phyloP scores from a whole-genome alignment of 2,329 filamentous ascomycete species.

The Phaeophleospora eucalypticola region DNA sequence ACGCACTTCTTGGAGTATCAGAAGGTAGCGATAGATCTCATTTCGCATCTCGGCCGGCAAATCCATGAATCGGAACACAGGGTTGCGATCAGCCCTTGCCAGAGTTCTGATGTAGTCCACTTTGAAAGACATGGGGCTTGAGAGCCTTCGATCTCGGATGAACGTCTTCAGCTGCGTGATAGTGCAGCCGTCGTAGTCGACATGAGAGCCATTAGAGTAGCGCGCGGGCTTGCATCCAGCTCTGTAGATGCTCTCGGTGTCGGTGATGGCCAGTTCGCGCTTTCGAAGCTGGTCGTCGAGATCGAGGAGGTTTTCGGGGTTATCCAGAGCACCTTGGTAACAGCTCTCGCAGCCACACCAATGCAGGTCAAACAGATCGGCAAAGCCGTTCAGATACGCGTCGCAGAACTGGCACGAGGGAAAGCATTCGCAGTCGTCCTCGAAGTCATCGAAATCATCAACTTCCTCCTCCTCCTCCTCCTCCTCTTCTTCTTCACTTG shows the following conservation, averaged over 20 bases:
- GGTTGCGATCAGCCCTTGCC: constrained; percentile 9
- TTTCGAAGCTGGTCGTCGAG: too few species aligned
- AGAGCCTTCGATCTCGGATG: constrained; percentile 14
- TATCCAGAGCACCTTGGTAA: neutral
- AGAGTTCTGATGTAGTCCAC: constrained; percentile 16
- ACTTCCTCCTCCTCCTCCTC: neutral
- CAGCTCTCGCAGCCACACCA: neutral
- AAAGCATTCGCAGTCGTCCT: neutral
- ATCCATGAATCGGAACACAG: constrained; percentile 21
- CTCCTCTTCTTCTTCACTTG: neutral
- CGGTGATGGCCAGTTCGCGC: neutral
- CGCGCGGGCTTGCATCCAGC: too few species aligned
- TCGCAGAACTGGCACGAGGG: neutral
- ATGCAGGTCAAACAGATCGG: neutral
- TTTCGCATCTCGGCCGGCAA: constrained; percentile 24
- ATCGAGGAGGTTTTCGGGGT: neutral
- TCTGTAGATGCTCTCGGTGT: too few species aligned
- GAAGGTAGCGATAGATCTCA: constrained; percentile 18
- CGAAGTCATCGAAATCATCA: neutral
- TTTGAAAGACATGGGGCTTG: constrained; percentile 21
- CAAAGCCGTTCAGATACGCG: neutral
- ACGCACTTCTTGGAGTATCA: constrained; percentile 8
- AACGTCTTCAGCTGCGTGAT: constrained; percentile 15
- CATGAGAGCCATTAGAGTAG: neutral
- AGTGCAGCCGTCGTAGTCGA: neutral